Percentiles rank a stretch among this genome's conserved stretches.
Conservation (phyloP, 148 eudicot genomes). For the Fagopyrum homotropicum region DNA sequence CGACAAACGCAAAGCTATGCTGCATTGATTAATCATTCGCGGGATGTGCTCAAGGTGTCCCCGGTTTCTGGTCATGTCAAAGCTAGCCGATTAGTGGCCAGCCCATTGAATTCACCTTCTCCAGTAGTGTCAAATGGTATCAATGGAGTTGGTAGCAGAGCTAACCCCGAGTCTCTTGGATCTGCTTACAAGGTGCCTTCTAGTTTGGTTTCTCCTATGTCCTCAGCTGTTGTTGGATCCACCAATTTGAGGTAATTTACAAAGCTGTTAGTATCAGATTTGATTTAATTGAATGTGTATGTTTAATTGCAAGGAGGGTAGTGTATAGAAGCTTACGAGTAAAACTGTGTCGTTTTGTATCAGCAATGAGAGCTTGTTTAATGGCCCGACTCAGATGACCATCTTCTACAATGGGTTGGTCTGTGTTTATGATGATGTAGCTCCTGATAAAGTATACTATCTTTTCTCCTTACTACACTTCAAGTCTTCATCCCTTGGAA, state of each 20-base stretch:
- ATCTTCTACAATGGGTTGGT: slow-evolving; percentile 75
- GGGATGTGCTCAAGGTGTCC: not conserved
- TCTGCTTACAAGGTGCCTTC: slow-evolving; percentile 15
- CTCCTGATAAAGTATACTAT: slow-evolving; percentile 58
- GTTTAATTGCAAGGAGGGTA: not conserved
- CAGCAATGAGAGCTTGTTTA: slow-evolving; percentile 30
- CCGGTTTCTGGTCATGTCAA: not conserved
- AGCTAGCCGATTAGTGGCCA: not conserved
- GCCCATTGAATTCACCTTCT: not conserved
- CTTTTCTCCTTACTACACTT: not conserved
- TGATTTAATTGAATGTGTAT: not conserved
- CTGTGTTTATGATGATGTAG: slow-evolving; percentile 60
- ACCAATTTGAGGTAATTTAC: slow-evolving; percentile 55
- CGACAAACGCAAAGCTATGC: not conserved
- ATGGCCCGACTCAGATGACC: slow-evolving; percentile 58
- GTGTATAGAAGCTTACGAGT: not conserved
- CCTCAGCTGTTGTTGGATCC: slow-evolving; percentile 49
- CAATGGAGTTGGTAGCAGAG: not conserved
- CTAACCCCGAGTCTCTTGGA: slow-evolving; percentile 7
- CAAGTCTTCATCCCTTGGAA: not conserved
- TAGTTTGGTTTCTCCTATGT: slow-evolving; percentile 15
- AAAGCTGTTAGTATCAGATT: not conserved
- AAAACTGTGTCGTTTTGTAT: slow-evolving; percentile 25
- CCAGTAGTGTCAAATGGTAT: not conserved
- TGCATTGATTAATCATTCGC: not conserved